These are phyloP conservation scores for Amoebophrya sp. DNA, from an alignment of 169 alveolate species.

Conservation along the genomic window DNA sequence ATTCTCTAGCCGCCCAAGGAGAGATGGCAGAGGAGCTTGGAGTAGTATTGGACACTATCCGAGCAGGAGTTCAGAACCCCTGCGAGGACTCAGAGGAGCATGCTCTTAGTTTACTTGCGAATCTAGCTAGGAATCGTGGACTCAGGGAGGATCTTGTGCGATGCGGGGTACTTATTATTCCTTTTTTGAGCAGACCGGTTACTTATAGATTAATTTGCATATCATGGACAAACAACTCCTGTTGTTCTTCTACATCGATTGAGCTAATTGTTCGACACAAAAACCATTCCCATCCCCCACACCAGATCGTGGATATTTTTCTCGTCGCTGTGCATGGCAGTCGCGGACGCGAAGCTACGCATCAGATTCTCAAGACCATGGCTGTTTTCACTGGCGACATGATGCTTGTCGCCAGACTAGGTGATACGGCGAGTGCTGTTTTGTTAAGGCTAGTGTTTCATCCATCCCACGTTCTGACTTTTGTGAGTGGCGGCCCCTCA, in stretches of 20 bases:
- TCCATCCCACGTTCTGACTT: no score
- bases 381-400: background rate
- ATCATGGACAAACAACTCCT: no score
- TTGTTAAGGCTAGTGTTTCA: no score
- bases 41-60: background rate
- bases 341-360: background rate
- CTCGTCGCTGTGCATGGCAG: background rate
- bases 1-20: background rate
- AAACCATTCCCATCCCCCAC: no score
- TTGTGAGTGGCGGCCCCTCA: no score
- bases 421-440: no score
- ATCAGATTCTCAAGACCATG: background rate
- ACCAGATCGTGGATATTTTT: background rate
- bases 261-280: no score
- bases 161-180: no score
- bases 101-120: background rate
- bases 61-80: background rate
- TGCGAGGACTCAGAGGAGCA: background rate
- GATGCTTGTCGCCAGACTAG: no score
- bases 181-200: no score
- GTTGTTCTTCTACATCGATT: no score
- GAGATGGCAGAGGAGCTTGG: background rate
- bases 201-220: no score
- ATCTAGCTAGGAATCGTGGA: background rate
- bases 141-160: background rate